Evolutionary conservation across 1,284 basidiomycete genomes (phyloP).

Genomic region (Tetrapyrgos nigripes): DNA sequence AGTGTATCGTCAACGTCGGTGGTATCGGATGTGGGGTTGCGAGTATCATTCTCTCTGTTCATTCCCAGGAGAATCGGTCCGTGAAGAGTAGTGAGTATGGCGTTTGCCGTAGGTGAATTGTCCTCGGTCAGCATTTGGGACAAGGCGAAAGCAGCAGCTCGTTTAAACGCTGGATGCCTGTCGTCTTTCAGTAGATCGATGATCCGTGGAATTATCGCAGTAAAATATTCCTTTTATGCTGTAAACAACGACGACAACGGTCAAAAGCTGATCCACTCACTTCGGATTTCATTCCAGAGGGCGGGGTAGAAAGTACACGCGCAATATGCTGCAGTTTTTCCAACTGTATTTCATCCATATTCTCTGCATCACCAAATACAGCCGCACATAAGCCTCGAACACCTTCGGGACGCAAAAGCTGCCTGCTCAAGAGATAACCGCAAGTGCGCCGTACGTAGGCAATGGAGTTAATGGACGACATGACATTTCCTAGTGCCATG

Average conservation of each 20-base stretch:
- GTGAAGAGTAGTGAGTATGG: constrained; percentile 53
- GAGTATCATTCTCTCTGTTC: constrained; percentile 10
- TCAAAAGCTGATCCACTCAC: constrained; percentile 43
- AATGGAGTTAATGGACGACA: constrained; percentile 52
- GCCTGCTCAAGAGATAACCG: constrained; percentile 65
- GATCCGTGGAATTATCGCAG: constrained; percentile 58
- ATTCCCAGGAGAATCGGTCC: constrained; percentile 31
- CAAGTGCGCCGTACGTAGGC: constrained; percentile 64
- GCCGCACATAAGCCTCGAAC: constrained; percentile 70
- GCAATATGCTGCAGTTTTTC: constrained; percentile 75
- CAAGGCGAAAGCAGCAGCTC: constrained; percentile 72
- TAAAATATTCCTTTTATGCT: constrained; percentile 64
- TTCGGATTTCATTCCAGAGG: constrained; percentile 55
- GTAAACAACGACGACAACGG: background rate
- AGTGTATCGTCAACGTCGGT: constrained; percentile 38
- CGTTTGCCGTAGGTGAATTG: constrained; percentile 37
- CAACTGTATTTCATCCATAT: constrained; percentile 56
- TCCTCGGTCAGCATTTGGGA: constrained; percentile 63
- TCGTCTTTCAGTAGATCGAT: constrained; percentile 51
- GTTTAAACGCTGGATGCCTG: constrained; percentile 52
- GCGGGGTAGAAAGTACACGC: constrained; percentile 60
- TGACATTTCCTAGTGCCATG: constrained; percentile 60
- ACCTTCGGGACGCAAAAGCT: constrained; percentile 71
- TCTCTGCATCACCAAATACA: constrained; percentile 65
- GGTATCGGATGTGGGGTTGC: constrained; percentile 10